phyloP scores from a whole-genome alignment of 352 stramenopile genomes.

The Phytophthora podocarpi region DNA sequence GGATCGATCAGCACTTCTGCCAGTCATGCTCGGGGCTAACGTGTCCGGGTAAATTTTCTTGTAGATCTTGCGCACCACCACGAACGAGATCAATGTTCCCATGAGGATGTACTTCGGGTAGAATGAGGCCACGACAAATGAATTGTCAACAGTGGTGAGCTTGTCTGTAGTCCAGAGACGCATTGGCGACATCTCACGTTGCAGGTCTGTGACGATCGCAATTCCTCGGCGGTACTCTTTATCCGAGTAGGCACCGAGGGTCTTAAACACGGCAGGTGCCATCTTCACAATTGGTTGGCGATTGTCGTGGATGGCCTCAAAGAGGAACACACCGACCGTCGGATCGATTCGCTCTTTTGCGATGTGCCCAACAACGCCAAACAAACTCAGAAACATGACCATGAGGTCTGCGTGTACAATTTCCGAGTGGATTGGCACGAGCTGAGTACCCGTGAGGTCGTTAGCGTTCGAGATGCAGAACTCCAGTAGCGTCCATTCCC shows the following conservation, averaged over 20 bases:
- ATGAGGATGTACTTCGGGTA: conserved; percentile 38
- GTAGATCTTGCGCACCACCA: conserved; percentile 33
- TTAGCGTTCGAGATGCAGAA: conserved; percentile 48
- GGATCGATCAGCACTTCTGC: conserved; percentile 30
- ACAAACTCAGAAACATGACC: conserved; percentile 39
- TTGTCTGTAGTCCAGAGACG: conserved; percentile 35
- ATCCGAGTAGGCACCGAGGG: conserved; percentile 17
- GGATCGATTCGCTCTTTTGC: conserved; percentile 34
- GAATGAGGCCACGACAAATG: conserved; percentile 30
- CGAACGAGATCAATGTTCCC: conserved; percentile 25
- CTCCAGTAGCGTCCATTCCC: conserved; percentile 49
- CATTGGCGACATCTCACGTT: conserved; percentile 36
- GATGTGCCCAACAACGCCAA: conserved; percentile 32
- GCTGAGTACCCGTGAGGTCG: conserved; percentile 20
- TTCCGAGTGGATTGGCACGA: conserved; percentile 33
- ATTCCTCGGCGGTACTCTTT: conserved; percentile 36
- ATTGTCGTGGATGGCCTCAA: conserved; percentile 32
- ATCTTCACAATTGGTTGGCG: conserved; percentile 31
- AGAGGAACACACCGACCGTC: conserved; percentile 30
- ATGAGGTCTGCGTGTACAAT: conserved; percentile 51
- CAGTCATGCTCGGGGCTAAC: conserved; percentile 27
- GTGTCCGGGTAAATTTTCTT: conserved; percentile 32
- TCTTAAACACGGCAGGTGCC: conserved; percentile 14
- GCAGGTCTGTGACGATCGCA: conserved; percentile 26
- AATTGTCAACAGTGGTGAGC: conserved; percentile 23